Base-by-base conservation (phyloP, 768 basidiomycete genomes). In the Chalciporus sphaerocephalus region DNA sequence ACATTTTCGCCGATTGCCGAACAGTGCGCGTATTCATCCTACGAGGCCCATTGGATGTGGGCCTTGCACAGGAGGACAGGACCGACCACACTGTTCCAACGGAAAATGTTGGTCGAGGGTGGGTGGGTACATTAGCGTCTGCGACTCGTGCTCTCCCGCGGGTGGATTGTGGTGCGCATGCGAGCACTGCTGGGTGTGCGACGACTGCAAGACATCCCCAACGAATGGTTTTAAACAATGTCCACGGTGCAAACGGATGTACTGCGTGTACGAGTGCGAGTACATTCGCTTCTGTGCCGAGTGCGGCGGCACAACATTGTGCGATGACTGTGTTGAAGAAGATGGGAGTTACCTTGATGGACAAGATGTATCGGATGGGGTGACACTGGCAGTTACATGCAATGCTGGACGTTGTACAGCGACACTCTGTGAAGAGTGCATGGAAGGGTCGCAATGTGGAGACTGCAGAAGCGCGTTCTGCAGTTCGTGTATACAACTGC, bases 241-340 rank as follows among this genome's bases (percentile, higher is more conserved):
- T 9, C 47, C 50, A 16, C 56, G 22, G 20, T 62, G 62, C 48
- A 44, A 1, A 25, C 39, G 35, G 41, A 37, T 35, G 36, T 62
- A 42, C 33, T 61, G 59, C 44, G 13, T 37, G 17, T 24, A 50
- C 17, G 37, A 36, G 3, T 64, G 60, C 62, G 44, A 48, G 4
- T 61, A 64, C 38, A 61, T 61, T 13, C 41, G 38, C 15, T 49
- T 28, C n/a, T 61, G 60, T 32, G 6, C 16, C 28, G 53, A 50
- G 17, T 61, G 60, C 23, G 40, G 28, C 34, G 54, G 51, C 20
- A 47, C 53, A 39, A 53, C 50, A 40, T 13, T 56, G 37, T 61
- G 62, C 39, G 44, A 62, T 4, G 60, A 61, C 32, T 64, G 60
- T 27, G 33, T 25, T 12, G 62, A 62, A 42, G 59, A 59, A 46